Base-by-base conservation (phyloP, 768 basidiomycete genomes). In the Lepiota brunneoincarnata region DNA sequence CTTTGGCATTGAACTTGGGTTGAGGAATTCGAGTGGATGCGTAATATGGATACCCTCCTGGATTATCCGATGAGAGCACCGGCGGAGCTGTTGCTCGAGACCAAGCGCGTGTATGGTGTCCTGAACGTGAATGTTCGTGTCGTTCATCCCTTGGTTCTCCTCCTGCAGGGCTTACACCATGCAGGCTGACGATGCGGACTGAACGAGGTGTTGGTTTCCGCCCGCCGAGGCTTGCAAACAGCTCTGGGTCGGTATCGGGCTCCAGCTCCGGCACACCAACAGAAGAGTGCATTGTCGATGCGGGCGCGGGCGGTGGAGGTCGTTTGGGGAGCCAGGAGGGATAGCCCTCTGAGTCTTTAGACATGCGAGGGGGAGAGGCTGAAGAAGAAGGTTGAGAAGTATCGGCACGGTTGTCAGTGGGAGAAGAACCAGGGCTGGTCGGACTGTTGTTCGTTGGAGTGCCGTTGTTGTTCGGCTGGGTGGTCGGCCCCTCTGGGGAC, bases 281-380 rank as follows among this genome's bases (percentile, higher is more conserved):
- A 23, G 79, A 81, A 6, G 81, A 83, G 55, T 82, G 82, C 51
- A 87, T 69, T 1, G 87, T 89, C 9, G 87, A 87, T 3, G 80
- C 79, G 2, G 91, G 91, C 6, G 81, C 82, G 0, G 91, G 91
- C 0, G 82, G 87, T 14, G 83, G 84, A 2, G 91, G 91, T 12
- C 91, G 78, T 55, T 75, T 81, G 15, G 91, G 91, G 1, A 93
- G 83, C 91, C 91, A 93, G 20, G 87, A 85, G 2, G 91, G 91
- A 65, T 93, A 93, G 12, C 84, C 84, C 59, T 89, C 87, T 15
- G 75, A 77, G 61, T 81, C 79, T 48, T 69, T 68, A 28, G 74
- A 73, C 64, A 65, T 67, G 53, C 67, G 66, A 42, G 63, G 47
- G 14, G 49, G 50, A 12, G 56, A 47, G 28, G 24, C 38, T 10